Conservation (phyloP, 805 yeast species). For the Kodamaea sagamina region DNA sequence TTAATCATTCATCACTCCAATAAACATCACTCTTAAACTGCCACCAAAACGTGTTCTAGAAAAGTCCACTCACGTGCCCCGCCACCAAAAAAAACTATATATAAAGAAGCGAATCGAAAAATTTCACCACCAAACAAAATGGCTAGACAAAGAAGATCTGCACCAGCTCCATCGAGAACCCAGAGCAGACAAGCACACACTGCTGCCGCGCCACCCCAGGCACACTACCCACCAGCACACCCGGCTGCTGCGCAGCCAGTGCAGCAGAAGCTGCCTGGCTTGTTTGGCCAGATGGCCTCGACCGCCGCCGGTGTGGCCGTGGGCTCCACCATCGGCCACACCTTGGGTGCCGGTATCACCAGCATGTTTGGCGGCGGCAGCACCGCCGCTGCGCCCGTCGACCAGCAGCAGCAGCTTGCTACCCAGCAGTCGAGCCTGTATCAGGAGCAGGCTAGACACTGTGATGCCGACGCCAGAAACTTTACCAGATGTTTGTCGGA, state of each 20-base stretch:
- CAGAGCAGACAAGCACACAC: conserved; percentile 76
- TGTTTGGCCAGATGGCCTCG: conserved; percentile 96
- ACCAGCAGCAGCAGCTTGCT: conserved; percentile 50
- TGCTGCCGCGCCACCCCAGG: conserved; percentile 55
- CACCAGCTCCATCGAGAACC: conserved; percentile 47
- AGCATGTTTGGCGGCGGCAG: conserved; percentile 84
- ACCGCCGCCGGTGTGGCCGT: conserved; percentile 99
- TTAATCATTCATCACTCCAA: neutral
- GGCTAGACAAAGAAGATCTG: conserved; percentile 58
- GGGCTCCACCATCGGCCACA: conserved; percentile 96
- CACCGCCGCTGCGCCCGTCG: conserved; percentile 48
- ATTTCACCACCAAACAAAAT: conserved; percentile 19
- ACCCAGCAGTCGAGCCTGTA: conserved; percentile 37
- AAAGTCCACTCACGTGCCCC: conserved; percentile 11
- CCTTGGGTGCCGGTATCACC: conserved; percentile 91
- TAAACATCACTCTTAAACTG: neutral
- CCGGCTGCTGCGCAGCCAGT: conserved; percentile 37
- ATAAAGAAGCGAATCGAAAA: conserved; percentile 4
- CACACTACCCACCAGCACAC: conserved; percentile 44
- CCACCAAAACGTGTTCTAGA: conserved; percentile 4
- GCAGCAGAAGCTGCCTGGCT: conserved; percentile 68
- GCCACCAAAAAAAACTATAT: conserved; percentile 3
- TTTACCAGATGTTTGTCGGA: conserved; percentile 95
- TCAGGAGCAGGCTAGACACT: conserved; percentile 53
- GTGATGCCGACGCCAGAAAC: conserved; percentile 92